phyloP scores from a whole-genome alignment of 164 flowering plant species.

The Berberis thunbergii region DNA sequence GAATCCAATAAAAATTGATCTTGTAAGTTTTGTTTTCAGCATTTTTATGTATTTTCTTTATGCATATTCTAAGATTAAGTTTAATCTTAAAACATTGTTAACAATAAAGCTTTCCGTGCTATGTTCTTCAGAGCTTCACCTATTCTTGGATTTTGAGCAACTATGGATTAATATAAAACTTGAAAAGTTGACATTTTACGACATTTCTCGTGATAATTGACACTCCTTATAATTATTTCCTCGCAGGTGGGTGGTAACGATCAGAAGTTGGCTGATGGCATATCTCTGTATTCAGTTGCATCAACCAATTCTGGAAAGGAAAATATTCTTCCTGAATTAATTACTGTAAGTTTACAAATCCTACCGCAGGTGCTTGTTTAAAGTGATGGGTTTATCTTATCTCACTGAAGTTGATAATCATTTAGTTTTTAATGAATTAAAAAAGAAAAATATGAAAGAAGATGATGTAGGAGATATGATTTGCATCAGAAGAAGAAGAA shows the following conservation, averaged over 20 bases:
- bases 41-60: neutral
- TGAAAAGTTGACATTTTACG: too few species aligned
- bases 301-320: slow-evolving; percentile 20
- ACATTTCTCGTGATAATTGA: too few species aligned
- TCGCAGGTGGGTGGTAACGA: slow-evolving; percentile 27
- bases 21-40: slow-evolving; percentile 19
- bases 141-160: too few species aligned
- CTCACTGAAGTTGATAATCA: neutral
- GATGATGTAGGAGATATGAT: too few species aligned
- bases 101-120: too few species aligned
- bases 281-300: slow-evolving; percentile 20
- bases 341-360: slow-evolving; percentile 17
- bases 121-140: too few species aligned
- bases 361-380: neutral
- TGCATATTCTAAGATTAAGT: too few species aligned
- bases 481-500: too few species aligned
- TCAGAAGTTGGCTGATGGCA: slow-evolving; percentile 27
- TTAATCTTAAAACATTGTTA: too few species aligned
- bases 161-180: too few species aligned
- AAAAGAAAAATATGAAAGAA: too few species aligned
- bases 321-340: slow-evolving; percentile 15
- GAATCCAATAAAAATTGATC: slow-evolving; percentile 23
- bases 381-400: neutral
- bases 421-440: too few species aligned
- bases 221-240: neutral